phyloP scores from a whole-genome alignment of 2,329 filamentous ascomycete genomes.

The Aspergillus neoniger region DNA sequence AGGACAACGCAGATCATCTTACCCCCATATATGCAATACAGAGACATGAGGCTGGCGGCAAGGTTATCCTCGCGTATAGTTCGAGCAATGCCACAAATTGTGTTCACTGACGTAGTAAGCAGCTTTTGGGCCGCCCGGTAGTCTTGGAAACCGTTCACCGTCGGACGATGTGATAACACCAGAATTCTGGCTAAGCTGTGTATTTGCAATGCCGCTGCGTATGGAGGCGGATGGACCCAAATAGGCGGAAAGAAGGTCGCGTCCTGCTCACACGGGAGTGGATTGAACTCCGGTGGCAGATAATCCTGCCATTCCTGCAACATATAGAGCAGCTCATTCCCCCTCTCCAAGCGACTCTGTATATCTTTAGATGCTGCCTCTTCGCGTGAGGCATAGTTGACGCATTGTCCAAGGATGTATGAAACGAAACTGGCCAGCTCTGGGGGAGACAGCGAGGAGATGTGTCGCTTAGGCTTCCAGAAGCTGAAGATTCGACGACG shows the following conservation, averaged over 20 bases:
- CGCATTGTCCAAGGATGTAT: slow-evolving; percentile 58
- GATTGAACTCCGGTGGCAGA: slow-evolving; percentile 46
- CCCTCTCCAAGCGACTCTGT: slow-evolving; percentile 48
- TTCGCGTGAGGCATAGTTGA: slow-evolving; percentile 61
- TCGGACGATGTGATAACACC: slow-evolving; percentile 56
- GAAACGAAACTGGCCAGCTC: slow-evolving; percentile 57
- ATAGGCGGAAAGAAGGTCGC: slow-evolving; percentile 48
- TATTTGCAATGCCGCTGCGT: slow-evolving; percentile 54
- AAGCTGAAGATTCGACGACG: slow-evolving; percentile 59
- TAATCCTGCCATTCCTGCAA: slow-evolving; percentile 54
- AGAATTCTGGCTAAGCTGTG: slow-evolving; percentile 57
- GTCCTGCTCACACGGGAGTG: slow-evolving; percentile 38
- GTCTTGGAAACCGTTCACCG: slow-evolving; percentile 52
- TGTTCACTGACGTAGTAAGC: slow-evolving; percentile 25
- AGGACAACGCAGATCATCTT: not conserved
- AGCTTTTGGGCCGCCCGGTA: slow-evolving; percentile 36
- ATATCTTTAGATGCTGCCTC: slow-evolving; percentile 47
- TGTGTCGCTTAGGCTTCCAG: slow-evolving; percentile 56
- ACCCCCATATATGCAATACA: slow-evolving; percentile 33
- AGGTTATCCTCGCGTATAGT: slow-evolving; percentile 23
- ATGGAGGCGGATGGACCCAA: slow-evolving; percentile 55
- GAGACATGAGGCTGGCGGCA: slow-evolving; percentile 24
- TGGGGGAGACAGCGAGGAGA: slow-evolving; percentile 52
- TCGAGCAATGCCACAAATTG: slow-evolving; percentile 31
- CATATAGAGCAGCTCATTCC: slow-evolving; percentile 50